These are phyloP conservation scores for Sporobolomyces roseus DNA, from an alignment of 768 basidiomycete genomes.

Conservation along the genomic window DNA sequence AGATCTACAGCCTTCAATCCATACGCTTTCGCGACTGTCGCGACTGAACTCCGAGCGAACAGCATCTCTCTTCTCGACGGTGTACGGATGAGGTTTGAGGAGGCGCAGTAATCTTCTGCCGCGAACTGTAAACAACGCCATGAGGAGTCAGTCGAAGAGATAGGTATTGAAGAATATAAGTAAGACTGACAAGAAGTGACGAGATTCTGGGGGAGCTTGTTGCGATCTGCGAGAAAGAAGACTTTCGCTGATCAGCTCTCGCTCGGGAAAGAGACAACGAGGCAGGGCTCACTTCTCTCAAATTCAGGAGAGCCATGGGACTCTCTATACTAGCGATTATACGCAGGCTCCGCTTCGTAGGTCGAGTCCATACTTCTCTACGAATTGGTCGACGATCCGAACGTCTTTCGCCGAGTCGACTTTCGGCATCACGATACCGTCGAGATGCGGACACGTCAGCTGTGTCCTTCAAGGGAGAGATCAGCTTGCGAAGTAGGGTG, in stretches of 20 bases:
- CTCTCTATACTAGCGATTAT: conserved; percentile 83
- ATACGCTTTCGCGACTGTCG: conserved; percentile 76
- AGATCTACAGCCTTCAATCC: conserved; percentile 83
- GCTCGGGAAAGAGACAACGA: not conserved
- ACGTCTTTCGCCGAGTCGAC: conserved; percentile 67
- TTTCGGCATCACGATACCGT: conserved; percentile 78
- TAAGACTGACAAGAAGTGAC: conserved; percentile 62
- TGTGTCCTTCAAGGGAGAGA: conserved; percentile 39
- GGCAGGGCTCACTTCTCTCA: conserved; percentile 44
- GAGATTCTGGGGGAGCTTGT: conserved; percentile 62
- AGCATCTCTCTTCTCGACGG: conserved; percentile 69
- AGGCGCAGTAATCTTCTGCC: conserved; percentile 92
- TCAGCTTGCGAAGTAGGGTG: no score
- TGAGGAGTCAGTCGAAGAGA: not conserved
- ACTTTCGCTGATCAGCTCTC: not conserved
- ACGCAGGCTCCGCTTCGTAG: conserved; percentile 50
- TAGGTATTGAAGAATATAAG: not conserved
- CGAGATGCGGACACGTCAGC: conserved; percentile 56
- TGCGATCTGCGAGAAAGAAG: conserved; percentile 56
- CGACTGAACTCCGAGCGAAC: conserved; percentile 76
- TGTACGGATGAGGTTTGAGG: conserved; percentile 76
- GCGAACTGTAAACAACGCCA: no score
- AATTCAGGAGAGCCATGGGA: conserved; percentile 64
- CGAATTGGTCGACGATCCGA: conserved; percentile 57
- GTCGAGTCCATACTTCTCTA: conserved; percentile 47